phyloP scores from a whole-genome alignment of 129 eudicot species.

The Rutidosis leptorrhynchoides region DNA sequence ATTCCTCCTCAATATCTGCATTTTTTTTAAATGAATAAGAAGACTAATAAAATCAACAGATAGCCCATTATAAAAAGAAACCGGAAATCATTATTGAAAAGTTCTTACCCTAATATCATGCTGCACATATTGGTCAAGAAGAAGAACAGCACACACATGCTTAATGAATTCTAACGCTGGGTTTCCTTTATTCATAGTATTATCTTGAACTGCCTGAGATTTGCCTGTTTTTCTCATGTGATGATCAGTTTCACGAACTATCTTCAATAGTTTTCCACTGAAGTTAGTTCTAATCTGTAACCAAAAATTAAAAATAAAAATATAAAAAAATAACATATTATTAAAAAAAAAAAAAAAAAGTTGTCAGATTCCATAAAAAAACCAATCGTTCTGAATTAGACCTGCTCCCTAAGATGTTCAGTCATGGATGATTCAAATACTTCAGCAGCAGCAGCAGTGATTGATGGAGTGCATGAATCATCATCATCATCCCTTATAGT shows the following conservation, averaged over 20 bases:
- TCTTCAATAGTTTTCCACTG: conserved; percentile 59
- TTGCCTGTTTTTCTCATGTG: conserved; percentile 48
- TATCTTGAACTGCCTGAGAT: conserved; percentile 37
- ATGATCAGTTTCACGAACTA: conserved; percentile 58
- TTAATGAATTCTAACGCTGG: conserved; percentile 83
- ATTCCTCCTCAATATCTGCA: conserved; percentile 80
- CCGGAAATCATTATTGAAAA: not conserved
- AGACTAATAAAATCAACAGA: not conserved
- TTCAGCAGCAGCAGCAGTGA: conserved; percentile 83
- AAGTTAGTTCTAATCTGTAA: conserved; percentile 75
- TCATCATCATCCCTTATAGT: conserved; percentile 47
- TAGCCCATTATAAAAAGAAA: not conserved
- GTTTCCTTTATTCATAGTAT: conserved; percentile 51
- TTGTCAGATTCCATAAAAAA: not conserved
- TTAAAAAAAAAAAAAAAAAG: conserved; percentile 14
- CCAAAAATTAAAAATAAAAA: too few relatives aligned
- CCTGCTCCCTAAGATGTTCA: conserved; percentile 74
- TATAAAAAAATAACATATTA: conserved; percentile 8
- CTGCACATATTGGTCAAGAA: conserved; percentile 82
- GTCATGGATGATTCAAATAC: conserved; percentile 52
- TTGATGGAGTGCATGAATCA: conserved; percentile 86
- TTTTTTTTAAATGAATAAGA: not conserved
- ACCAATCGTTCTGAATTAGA: conserved; percentile 13
- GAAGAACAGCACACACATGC: conserved; percentile 78
- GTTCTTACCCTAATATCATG: conserved; percentile 79